Evolutionary conservation across 208 protist genomes (phyloP).

Genomic region (Tetramitus jugosus): DNA sequence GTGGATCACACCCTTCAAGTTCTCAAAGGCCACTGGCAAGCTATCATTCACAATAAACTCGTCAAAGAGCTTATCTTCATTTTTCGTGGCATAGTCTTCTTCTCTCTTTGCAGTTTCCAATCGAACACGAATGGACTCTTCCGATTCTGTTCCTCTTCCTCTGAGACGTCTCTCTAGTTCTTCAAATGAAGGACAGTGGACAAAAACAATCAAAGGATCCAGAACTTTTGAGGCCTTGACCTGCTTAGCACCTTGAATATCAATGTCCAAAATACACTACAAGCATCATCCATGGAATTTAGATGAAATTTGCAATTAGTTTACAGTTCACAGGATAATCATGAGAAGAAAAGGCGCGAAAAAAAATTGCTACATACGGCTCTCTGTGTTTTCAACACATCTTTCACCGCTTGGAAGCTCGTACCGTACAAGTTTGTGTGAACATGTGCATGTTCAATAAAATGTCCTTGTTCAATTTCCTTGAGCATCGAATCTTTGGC

Average conservation of each 20-base stretch:
- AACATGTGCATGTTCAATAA: constrained; percentile 66
- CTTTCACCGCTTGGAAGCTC: constrained; percentile 50
- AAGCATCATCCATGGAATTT: constrained; percentile 14
- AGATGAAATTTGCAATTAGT: background rate
- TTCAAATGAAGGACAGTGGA: constrained; percentile 54
- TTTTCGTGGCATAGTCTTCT: constrained; percentile 49
- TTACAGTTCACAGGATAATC: too few relatives aligned
- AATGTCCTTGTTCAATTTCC: constrained; percentile 46
- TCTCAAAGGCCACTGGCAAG: constrained; percentile 48
- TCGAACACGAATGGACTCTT: constrained; percentile 51
- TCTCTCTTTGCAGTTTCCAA: constrained; percentile 49
- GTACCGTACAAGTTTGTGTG: constrained; percentile 72
- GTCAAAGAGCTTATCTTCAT: constrained; percentile 54
- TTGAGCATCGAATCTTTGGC: constrained; percentile 42
- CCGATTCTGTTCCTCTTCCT: constrained; percentile 64
- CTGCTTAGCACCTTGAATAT: constrained; percentile 59
- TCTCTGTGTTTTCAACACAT: too few relatives aligned
- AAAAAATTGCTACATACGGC: too few relatives aligned
- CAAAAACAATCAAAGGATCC: constrained; percentile 55
- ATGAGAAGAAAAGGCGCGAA: too few relatives aligned
- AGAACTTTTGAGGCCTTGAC: constrained; percentile 41
- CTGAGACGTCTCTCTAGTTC: constrained; percentile 59
- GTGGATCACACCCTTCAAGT: constrained; percentile 30
- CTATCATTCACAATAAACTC: constrained; percentile 61
- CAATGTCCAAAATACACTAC: constrained; percentile 64